Evolutionary conservation across 768 basidiomycete species (phyloP), one percentile per base, ranked within the genome.

Genomic region (Suillus subalutaceus): DNA sequence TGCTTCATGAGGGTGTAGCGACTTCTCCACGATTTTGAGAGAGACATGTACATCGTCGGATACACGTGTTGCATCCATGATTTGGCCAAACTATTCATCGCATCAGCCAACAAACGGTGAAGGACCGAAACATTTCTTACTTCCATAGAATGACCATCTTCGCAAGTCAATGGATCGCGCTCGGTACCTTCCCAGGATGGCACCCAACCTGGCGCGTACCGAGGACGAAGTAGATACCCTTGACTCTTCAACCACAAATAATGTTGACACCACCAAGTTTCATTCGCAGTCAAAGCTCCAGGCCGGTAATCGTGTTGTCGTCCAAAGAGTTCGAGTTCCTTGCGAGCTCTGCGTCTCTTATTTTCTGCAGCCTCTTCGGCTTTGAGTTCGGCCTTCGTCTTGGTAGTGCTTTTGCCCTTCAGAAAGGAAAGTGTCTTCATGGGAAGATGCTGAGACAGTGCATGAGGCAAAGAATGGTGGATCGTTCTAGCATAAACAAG

Each of bases 161-260:
- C 71, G 18, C 65, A 69, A 7, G 40, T 13, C 8, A n/a, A 23
- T 38, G 46, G 67, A 32, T 58, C 5, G 12, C 41, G 65, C 1
- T 61, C 50, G 10, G 23, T 66, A 53, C 38, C 32, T 10, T 41
- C 48, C 80, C 80, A 81, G 1, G 79, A 81, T 1, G 78, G 76
- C 8, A 70, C 65, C 79, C 79, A 80, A 37, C 71, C 73, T 0
- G 79, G 79, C 3, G 56, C 37, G 52, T 74, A 79, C 2, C 80
- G 70, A 6, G 74, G 64, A 1, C 79, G 74, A 5, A 81, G 72
- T 26, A 69, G 40, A 57, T 80, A 81, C 10, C 79, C 78, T 23
- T 58, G 63, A 2, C 65, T 64, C 30, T 70, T 60, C 3, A 80
- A 65, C 78, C 79, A 80, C 2, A 37, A n/a, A 52, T 76, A 73